Evolutionary conservation across 1,284 basidiomycete genomes (phyloP).

Genomic region (Ustilago cynodontis): DNA sequence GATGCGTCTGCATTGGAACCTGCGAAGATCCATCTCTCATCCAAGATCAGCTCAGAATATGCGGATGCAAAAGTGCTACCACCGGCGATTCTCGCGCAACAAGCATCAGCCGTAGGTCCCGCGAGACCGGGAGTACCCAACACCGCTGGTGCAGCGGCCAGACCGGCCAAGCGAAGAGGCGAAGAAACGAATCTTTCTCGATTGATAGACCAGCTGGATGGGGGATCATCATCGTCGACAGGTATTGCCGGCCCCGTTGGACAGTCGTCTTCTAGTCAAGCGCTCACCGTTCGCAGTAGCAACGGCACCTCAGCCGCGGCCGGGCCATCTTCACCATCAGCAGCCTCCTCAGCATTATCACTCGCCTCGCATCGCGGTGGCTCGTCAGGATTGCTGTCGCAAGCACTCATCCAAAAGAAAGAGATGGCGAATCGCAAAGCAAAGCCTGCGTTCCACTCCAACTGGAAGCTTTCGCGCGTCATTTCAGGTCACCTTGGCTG

Average conservation of each 20-base stretch:
- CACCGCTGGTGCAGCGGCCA: constrained; percentile 8
- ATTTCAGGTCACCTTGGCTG: constrained; percentile 98
- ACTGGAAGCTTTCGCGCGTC: constrained; percentile 93
- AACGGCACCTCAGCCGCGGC: constrained; percentile 13
- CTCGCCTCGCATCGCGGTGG: constrained; percentile 45
- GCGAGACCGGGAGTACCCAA: constrained; percentile 30
- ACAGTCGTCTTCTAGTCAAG: constrained; percentile 37
- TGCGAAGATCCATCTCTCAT: constrained; percentile 72
- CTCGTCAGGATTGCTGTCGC: constrained; percentile 49
- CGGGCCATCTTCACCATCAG: constrained; percentile 25
- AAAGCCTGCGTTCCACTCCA: constrained; percentile 93
- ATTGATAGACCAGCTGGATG: constrained; percentile 48
- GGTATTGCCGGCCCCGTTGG: constrained; percentile 19
- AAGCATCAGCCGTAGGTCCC: constrained; percentile 80
- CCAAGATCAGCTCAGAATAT: constrained; percentile 87
- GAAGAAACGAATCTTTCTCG: constrained; percentile 29
- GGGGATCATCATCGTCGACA: constrained; percentile 13
- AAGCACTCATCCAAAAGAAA: constrained; percentile 65
- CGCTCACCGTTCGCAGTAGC: constrained; percentile 30
- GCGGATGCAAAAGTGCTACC: constrained; percentile 87
- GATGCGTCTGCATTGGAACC: constrained; percentile 31
- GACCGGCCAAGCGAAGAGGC: constrained; percentile 24
- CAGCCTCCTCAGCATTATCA: constrained; percentile 19
- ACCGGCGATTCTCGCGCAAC: constrained; percentile 82
- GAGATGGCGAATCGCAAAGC: constrained; percentile 77